A percentile compares a stretch with the other conserved stretches of the same genome.
phyloP scores from a whole-genome alignment of 306 rosid species.

The Cicer cuneatum region DNA sequence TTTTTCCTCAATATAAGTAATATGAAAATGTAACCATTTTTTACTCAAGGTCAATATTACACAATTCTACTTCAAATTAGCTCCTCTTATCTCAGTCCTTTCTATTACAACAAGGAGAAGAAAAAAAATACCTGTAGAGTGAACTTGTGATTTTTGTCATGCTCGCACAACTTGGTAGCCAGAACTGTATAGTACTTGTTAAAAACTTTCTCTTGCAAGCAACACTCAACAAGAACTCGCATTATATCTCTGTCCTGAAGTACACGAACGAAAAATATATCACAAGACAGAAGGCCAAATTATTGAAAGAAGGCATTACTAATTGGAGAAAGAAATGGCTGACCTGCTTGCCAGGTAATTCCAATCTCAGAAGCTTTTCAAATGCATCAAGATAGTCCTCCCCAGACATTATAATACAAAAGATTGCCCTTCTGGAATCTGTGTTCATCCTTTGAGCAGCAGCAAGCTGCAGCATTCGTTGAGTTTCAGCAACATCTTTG shows the following conservation, averaged over 20 bases:
- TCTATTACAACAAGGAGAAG: slow-evolving; percentile 7
- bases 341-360: slow-evolving; percentile 91
- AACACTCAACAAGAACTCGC: slow-evolving; percentile 90
- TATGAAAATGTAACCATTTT: not conserved
- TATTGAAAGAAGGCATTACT: slow-evolving; percentile 15
- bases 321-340: not conserved
- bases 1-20: not conserved
- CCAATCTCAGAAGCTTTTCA: slow-evolving; percentile 90
- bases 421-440: slow-evolving; percentile 85
- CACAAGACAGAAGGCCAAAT: not conserved
- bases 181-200: slow-evolving; percentile 87
- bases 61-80: slow-evolving; percentile 6
- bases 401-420: slow-evolving; percentile 92
- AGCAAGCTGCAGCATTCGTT: slow-evolving; percentile 84
- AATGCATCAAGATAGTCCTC: slow-evolving; percentile 93
- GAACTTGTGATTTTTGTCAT: slow-evolving; percentile 93
- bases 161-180: slow-evolving; percentile 88
- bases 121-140: slow-evolving; percentile 75
- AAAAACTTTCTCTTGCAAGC: slow-evolving; percentile 91
- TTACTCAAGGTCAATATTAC: not conserved
- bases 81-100: slow-evolving; percentile 14
- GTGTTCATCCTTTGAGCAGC: slow-evolving; percentile 95
- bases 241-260: slow-evolving; percentile 85
- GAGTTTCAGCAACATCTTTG: slow-evolving; percentile 82
- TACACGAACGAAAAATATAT: slow-evolving; percentile 12